phyloP scores from a whole-genome alignment of 176 grass and related monocot genomes.

The barley (Hordeum vulgare) region DNA sequence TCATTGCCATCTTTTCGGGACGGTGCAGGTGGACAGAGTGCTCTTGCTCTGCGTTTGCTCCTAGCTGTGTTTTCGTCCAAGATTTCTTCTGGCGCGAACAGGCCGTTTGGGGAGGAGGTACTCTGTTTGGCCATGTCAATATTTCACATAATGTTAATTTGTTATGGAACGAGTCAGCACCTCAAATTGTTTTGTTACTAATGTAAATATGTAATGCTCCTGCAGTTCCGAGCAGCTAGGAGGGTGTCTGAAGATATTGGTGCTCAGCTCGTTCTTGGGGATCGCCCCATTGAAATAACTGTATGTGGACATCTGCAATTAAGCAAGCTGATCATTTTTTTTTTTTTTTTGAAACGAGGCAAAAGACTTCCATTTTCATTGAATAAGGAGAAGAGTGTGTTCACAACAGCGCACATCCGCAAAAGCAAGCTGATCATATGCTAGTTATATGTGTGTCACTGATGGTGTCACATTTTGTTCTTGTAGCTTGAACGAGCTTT shows the following conservation, averaged over 20 bases:
- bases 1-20: not conserved
- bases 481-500: conserved; percentile 88
- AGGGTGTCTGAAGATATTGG: conserved; percentile 92
- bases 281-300: conserved; percentile 96
- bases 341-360: too few relatives aligned
- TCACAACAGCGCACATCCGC: too few relatives aligned
- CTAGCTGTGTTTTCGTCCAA: conserved; percentile 91
- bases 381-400: too few relatives aligned
- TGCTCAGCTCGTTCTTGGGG: conserved; percentile 86
- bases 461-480: not conserved
- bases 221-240: conserved; percentile 73
- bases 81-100: conserved; percentile 66
- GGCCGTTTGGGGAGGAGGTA: conserved; percentile 85
- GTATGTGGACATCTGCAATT: conserved; percentile 25
- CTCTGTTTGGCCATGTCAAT: not conserved
- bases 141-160: not conserved
- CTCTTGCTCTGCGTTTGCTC: conserved; percentile 79
- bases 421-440: not conserved
- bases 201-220: too few relatives aligned
- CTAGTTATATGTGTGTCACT: not conserved
- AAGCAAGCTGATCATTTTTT: too few relatives aligned
- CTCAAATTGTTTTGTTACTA: not conserved
- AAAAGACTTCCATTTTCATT: too few relatives aligned
- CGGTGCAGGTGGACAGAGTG: conserved; percentile 76
- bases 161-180: not conserved